phyloP scores from a whole-genome alignment of 495 filamentous ascomycete species.

The Podospora anserina region DNA sequence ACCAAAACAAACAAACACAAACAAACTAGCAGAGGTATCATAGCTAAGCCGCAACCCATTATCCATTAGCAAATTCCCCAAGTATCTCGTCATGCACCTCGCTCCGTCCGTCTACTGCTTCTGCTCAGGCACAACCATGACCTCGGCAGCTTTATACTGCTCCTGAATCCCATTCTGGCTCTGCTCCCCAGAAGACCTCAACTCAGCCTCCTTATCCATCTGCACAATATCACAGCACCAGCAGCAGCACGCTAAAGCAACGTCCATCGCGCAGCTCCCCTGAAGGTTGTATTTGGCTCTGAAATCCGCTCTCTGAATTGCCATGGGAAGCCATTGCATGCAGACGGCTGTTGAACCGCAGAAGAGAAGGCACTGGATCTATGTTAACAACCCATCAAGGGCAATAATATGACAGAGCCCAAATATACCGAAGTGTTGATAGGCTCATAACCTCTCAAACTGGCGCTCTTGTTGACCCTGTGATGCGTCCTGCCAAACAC shows the following conservation, averaged over 20 bases:
- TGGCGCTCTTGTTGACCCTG: slow-evolving; percentile 38
- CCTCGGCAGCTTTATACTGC: neutral
- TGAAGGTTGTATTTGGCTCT: slow-evolving; percentile 41
- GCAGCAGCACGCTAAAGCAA: slow-evolving; percentile 42
- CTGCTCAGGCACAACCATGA: slow-evolving; percentile 4
- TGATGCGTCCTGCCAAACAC: slow-evolving; percentile 48
- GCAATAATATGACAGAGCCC: neutral
- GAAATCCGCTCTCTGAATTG: slow-evolving; percentile 45
- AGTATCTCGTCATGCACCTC: neutral
- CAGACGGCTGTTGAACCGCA: slow-evolving; percentile 34
- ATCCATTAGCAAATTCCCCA: neutral
- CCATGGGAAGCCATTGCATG: slow-evolving; percentile 36
- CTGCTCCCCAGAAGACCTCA: neutral
- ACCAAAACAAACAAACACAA: neutral
- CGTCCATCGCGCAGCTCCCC: slow-evolving; percentile 40
- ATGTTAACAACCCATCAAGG: neutral
- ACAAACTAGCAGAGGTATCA: neutral
- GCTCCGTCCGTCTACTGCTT: neutral
- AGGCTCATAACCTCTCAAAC: slow-evolving; percentile 40
- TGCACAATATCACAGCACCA: slow-evolving; percentile 39
- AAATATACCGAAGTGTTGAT: slow-evolving; percentile 43
- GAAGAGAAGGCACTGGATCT: slow-evolving; percentile 34
- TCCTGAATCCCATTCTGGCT: neutral
- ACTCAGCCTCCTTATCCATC: slow-evolving; percentile 38
- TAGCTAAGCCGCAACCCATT: neutral